Evolutionary conservation across 768 basidiomycete genomes (phyloP), one percentile per base, ranked within the genome.

Genomic region (Hygrocybe coccinea): DNA sequence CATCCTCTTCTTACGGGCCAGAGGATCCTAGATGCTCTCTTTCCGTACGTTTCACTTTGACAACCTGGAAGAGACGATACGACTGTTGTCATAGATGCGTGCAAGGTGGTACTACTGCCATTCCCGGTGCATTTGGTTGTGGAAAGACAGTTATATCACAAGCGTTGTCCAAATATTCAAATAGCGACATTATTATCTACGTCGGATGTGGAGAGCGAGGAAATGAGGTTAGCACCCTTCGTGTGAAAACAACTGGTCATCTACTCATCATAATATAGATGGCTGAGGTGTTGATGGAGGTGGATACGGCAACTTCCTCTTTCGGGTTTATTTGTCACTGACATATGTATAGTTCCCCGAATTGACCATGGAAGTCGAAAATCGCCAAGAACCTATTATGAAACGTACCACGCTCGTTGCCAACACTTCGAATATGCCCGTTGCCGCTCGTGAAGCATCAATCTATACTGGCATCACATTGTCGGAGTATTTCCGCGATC

Each of bases 391-490:
- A 71, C 97, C 97, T 34, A 98, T 99, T 79, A 99, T 99, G 97
- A 99, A 99, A 75, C 95, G 97, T 57, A 99, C 97, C 0, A 92
- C 95, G 12, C 84, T 99, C 21, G 95, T 99, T 58, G 97, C 97
- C 61, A 99, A 99, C 71, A 99, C 97, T 2, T 99, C 97, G 48
- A 98, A 98, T 77, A 99, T 99, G 97, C 97, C 97, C 62, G 97
- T 99, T 63, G 97, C 97, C 43, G 97, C 97, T 43, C 91, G 97
- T 61, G 97, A 99, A 74, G 97, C 97, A 4, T 97, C 95, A 17
- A 98, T 99, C 69, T 99, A 99, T 75, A 99, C 97, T 52, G 97
- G 97, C 64, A 98, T 98, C 74, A 98, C 97, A 1, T 84, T 98
- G 19, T 94, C 97, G 22, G 97, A 99, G 67, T 98, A 98, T 76